Base-by-base conservation (phyloP, 164 flowering plant species). In the Nymphaea thermarum region DNA sequence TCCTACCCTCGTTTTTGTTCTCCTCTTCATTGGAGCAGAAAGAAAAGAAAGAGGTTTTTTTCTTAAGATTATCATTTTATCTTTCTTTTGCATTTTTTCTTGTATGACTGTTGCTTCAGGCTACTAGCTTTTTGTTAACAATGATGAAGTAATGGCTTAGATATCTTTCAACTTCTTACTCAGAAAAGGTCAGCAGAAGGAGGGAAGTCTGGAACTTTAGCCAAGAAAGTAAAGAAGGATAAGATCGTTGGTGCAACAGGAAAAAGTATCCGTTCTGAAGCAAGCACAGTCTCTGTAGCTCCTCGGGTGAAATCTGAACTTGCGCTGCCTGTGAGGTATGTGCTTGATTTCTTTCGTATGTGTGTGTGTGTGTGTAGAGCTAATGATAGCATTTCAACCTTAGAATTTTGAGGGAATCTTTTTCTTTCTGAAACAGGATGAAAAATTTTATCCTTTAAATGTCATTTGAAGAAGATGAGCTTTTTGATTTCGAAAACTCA, bases 261-360 rank as follows among this genome's bases (percentile, higher is more conserved):
- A 62, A 90, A 90, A 83, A 67, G 74, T 76, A 78, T 77, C 4
- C 85, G 88, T 42, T 73, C 93, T 51, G 98, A 90, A 75, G 77
- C 83, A 43, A 82, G 70, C 67, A 65, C 80, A 53, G 79, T 73
- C 4, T 65, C 91, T 47, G 65, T 67, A 66, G 90, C 91, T 65
- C 97, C 98, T 55, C 81, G 96, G 72, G 98, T 92, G 66, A 92
- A 89, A 71, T 77, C 98, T 44, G 99, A 92, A 75, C 94, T 95
- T 72, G 16, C 91, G 61, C 77, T 92, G 78, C 99, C 99, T 25
- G 77, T 74, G 76, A 82, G 86, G 99, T 94, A 90, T 72, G 64
- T 17, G 2, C 18, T 10, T 51, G 57, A 51, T 15, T 51, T 47
- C 7, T 14, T 14, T 25, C 1, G 36, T 25, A 25, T 25, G 1